Conservation (phyloP, 352 stramenopile species). For the Hyphochytrium catenoides region DNA sequence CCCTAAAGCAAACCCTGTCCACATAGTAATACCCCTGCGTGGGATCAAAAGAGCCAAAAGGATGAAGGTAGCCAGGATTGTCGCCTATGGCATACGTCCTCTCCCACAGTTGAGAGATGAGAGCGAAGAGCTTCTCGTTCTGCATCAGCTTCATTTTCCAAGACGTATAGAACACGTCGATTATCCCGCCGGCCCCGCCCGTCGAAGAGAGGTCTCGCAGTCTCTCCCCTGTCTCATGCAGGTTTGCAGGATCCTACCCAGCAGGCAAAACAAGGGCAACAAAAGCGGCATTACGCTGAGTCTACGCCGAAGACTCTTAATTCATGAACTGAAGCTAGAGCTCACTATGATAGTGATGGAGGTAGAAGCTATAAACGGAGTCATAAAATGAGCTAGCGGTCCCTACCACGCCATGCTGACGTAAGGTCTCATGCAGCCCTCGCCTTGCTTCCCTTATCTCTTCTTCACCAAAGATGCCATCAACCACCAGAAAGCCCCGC, state of each 20-base stretch:
- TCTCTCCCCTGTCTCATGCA: constrained; percentile 27
- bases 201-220: constrained; percentile 60
- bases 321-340: not conserved
- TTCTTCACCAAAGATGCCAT: constrained; percentile 26
- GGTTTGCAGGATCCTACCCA: constrained; percentile 26
- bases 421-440: constrained; percentile 30
- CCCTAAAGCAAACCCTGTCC: constrained; percentile 51
- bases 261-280: constrained; percentile 1
- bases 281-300: not conserved
- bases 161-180: constrained; percentile 65
- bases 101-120: constrained; percentile 49
- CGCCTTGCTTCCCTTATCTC: constrained; percentile 24
- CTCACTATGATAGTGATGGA: no score
- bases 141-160: constrained; percentile 54
- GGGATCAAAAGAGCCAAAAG: constrained; percentile 32
- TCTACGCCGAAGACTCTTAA: not conserved
- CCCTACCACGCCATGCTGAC: constrained; percentile 35
- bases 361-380: no score
- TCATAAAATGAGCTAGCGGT: constrained; percentile 3
- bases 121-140: constrained; percentile 33
- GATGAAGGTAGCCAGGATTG: constrained; percentile 22
- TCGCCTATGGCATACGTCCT: constrained; percentile 31
- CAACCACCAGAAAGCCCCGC: constrained; percentile 39
- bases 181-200: constrained; percentile 49
- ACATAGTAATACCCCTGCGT: constrained; percentile 61